Evolutionary conservation across 495 filamentous ascomycete species (phyloP).

Genomic region (Acidiella bohemica): DNA sequence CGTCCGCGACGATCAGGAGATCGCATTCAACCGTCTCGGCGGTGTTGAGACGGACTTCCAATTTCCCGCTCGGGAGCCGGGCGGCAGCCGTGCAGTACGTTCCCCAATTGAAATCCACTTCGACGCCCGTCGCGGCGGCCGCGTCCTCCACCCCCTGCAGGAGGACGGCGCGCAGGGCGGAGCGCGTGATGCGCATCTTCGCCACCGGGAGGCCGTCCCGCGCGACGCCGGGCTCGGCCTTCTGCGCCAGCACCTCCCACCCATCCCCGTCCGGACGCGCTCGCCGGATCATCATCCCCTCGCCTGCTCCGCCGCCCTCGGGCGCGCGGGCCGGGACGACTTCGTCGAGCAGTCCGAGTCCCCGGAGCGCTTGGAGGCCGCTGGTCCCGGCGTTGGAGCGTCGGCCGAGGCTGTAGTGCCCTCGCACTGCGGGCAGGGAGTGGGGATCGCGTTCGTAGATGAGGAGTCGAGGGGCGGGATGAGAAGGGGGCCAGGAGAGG

Average conservation of each 20-base stretch:
- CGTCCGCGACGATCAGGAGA: conserved; percentile 30
- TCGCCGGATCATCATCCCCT: neutral
- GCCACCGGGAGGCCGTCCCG: neutral
- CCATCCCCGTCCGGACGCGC: neutral
- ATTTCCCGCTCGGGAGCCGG: neutral
- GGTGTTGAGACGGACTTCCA: neutral
- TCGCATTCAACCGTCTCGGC: conserved; percentile 26
- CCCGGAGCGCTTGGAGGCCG: neutral
- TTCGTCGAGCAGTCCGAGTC: neutral
- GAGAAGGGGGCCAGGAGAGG: neutral
- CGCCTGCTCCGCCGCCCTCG: too few species aligned
- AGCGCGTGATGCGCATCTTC: neutral
- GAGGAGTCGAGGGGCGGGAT: neutral
- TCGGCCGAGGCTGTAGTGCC: neutral
- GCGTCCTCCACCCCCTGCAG: neutral
- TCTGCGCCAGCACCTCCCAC: neutral
- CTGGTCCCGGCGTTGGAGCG: neutral
- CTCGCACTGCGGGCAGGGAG: neutral
- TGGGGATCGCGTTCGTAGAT: neutral
- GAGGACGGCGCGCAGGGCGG: neutral
- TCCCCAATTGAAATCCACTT: neutral
- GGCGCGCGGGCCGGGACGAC: neutral
- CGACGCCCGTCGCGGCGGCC: too few species aligned
- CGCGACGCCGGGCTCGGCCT: neutral
- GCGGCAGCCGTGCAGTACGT: neutral